Evolutionary conservation across 2,329 filamentous ascomycete species (phyloP), one percentile per base, ranked within the genome.

Genomic region (Monosporascus sp.): DNA sequence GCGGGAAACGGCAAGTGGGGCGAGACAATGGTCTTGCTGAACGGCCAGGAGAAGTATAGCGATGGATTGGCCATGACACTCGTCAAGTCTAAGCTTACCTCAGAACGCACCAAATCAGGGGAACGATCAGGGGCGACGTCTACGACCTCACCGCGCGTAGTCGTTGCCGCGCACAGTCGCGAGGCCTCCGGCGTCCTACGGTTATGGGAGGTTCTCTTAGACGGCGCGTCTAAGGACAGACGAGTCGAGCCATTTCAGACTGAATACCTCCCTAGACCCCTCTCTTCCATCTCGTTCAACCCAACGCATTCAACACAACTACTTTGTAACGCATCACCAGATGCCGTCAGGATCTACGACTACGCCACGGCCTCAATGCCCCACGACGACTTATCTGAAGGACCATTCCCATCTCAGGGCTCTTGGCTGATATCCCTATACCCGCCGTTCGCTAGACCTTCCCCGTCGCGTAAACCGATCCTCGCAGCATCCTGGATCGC

Each of bases 351-450:
- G 38, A 76, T 86, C 54, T 86, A 85, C 64, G 82, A 86, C 65
- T 85, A 81, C 60, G 76, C 77, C 2, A 63, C 74, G 6, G 70
- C 82, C 3, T 76, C 81, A 0, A 75, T 81, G 42, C 72, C 76
- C 0, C 70, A 74, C 2, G 80, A 81, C 50, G 76, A 81, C 44
- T 70, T 76, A 8, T 73, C 74, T 15, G 71, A 75, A 53, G 74
- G 79, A 18, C 73, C 76, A 6, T 79, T 79, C 57, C 76, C 82
- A 11, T 68, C 74, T 0, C 82, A 85, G 58, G 83, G 83, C 36
- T 85, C 82, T 2, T 86, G 83, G 83, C 72, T 85, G 1, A 68
- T 86, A 11, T 84, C 83, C 1, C 72, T 86, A 6, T 85, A 85
- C 59, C 74, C 80, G 14, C 77, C 80, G 0, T 82, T 83, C 61